Conservation (phyloP, 2,329 filamentous ascomycete species). For the Blumeriella jaapii region DNA sequence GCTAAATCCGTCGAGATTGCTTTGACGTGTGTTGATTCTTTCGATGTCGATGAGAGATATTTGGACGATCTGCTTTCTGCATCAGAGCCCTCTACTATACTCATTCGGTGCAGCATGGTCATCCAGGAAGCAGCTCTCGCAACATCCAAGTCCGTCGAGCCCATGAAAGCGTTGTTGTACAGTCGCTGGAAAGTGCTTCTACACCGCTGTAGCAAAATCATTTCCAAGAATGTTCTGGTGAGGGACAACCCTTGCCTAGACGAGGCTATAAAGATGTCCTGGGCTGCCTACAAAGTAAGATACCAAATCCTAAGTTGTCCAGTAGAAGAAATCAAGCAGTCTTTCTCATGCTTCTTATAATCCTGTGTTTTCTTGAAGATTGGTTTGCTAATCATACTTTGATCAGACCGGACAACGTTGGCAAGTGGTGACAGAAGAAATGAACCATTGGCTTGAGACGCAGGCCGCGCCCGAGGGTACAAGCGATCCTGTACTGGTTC, state of each 20-base stretch:
- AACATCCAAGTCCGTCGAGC: slow-evolving; percentile 24
- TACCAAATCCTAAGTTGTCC: no score
- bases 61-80: slow-evolving; percentile 23
- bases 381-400: no score
- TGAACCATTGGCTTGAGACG: slow-evolving; percentile 17
- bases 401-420: no score
- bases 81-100: slow-evolving; percentile 23
- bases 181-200: slow-evolving; percentile 14
- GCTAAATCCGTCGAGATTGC: slow-evolving; percentile 30
- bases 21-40: slow-evolving; percentile 33
- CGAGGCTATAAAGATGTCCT: slow-evolving; percentile 7
- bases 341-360: no score
- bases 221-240: neutral
- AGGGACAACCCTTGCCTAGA: slow-evolving; percentile 1
- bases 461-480: slow-evolving; percentile 20
- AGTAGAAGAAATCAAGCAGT: no score
- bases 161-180: slow-evolving; percentile 21
- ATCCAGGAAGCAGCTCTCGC: slow-evolving; percentile 28
- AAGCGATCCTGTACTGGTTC: slow-evolving; percentile 22
- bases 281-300: slow-evolving; percentile 15
- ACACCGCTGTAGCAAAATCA: neutral
- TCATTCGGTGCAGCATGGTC: slow-evolving; percentile 30
- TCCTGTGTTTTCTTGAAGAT: no score
- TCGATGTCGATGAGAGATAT: slow-evolving; percentile 30
- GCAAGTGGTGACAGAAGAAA: slow-evolving; percentile 5